Percentiles rank a stretch among this genome's conserved stretches.
These are phyloP conservation scores for Xylariaceae sp. DNA, from an alignment of 2,329 filamentous ascomycete species.

Conservation along the genomic window DNA sequence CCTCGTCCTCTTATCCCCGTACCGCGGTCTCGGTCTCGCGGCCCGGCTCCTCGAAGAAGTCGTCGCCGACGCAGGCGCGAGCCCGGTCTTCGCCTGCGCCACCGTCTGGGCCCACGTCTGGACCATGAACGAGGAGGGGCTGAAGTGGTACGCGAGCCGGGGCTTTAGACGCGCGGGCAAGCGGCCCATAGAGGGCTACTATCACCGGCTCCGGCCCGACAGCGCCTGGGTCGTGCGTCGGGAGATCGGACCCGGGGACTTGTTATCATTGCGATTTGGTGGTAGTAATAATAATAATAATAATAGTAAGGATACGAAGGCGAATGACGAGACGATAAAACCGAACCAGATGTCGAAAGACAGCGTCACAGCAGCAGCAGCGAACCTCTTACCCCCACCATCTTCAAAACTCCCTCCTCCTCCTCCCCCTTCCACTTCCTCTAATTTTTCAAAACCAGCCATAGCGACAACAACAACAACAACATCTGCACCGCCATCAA, in stretches of 20 bases:
- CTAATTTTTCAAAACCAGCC: neutral
- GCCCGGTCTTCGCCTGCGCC: conserved; percentile 33
- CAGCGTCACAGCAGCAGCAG: conserved; percentile 27
- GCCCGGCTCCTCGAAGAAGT: conserved; percentile 52
- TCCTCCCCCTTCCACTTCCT: conserved; percentile 3
- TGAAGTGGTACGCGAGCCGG: conserved; percentile 56
- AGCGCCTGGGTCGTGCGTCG: conserved; percentile 56
- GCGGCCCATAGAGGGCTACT: conserved; percentile 54
- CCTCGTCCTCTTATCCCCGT: conserved; percentile 57
- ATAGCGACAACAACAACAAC: conserved; percentile 3
- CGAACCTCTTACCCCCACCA: too few relatives aligned
- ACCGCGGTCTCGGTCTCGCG: conserved; percentile 54
- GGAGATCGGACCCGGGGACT: conserved; percentile 29
- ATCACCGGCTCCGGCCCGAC: conserved; percentile 55
- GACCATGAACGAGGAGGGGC: conserved; percentile 59
- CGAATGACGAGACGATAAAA: neutral
- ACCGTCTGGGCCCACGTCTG: conserved; percentile 62
- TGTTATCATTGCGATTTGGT: too few relatives aligned
- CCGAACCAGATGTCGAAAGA: conserved; percentile 7
- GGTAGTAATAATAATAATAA: too few relatives aligned
- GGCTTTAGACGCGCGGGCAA: conserved; percentile 48
- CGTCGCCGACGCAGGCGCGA: conserved; percentile 36
- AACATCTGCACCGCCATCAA: too few relatives aligned
- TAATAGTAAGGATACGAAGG: too few relatives aligned
- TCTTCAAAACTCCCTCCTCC: conserved; percentile 4